These are phyloP conservation scores for Aphanomyces astaci DNA, from an alignment of 352 stramenopile species.

Conservation along the genomic window DNA sequence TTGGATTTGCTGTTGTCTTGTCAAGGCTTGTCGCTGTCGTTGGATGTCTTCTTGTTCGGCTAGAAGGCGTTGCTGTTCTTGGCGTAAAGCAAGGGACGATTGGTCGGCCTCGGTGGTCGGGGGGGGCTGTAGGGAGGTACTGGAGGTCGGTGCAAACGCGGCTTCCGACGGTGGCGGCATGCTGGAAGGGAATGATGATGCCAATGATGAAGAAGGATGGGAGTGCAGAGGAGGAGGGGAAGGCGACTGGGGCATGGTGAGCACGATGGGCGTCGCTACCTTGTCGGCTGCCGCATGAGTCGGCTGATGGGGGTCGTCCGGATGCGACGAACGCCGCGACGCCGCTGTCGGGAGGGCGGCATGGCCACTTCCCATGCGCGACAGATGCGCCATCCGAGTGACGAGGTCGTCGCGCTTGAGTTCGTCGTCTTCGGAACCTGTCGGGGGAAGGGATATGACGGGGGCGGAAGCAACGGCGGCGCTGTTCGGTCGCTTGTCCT, in stretches of 20 bases:
- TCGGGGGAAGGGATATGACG: not conserved
- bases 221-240: not conserved
- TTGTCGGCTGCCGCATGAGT: not conserved
- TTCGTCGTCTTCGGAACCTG: constrained; percentile 24
- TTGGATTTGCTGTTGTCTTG: not conserved
- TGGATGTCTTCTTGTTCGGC: not conserved
- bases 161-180: too few relatives aligned
- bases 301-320: not conserved
- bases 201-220: too few relatives aligned
- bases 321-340: not conserved
- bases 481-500: constrained; percentile 31
- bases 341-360: constrained; percentile 35
- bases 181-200: too few relatives aligned
- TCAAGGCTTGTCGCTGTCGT: not conserved
- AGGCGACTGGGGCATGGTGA: not conserved
- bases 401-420: constrained; percentile 46
- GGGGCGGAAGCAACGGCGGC: constrained; percentile 7
- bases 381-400: constrained; percentile 64
- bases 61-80: not conserved
- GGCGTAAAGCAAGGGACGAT: too few relatives aligned
- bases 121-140: too few relatives aligned
- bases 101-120: too few relatives aligned
- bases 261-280: not conserved
- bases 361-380: constrained; percentile 43
- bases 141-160: too few relatives aligned